A percentile compares a stretch with the other conserved stretches of the same genome.
Conservation (phyloP, 768 basidiomycete genomes). For the Cyclocybe aegerita region DNA sequence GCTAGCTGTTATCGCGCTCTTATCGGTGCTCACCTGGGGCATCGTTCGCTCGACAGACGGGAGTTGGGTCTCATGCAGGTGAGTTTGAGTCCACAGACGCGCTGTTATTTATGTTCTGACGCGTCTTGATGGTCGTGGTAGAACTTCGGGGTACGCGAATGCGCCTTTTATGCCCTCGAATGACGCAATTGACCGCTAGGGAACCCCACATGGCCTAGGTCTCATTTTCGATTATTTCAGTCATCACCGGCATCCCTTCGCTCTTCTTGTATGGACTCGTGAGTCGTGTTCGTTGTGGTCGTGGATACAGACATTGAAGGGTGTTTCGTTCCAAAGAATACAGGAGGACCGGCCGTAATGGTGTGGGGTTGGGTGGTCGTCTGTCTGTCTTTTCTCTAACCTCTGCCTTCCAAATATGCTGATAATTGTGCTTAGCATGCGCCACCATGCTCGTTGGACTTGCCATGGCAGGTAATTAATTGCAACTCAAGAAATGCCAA, state of each 20-base stretch:
- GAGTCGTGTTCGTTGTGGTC: constrained; percentile 19
- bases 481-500: neutral
- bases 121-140: constrained; percentile 22
- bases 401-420: too few species aligned
- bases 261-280: constrained; percentile 71
- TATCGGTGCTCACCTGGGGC: neutral
- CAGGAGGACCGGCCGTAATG: constrained; percentile 77
- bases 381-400: constrained; percentile 34
- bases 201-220: constrained; percentile 29
- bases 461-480: constrained; percentile 62
- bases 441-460: constrained; percentile 74
- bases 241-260: constrained; percentile 71
- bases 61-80: constrained; percentile 65
- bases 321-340: constrained; percentile 41
- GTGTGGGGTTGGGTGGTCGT: constrained; percentile 74
- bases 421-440: constrained; percentile 36
- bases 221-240: constrained; percentile 75
- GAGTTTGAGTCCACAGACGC: constrained; percentile 15
- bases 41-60: constrained; percentile 37
- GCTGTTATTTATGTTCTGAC: constrained; percentile 4
- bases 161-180: constrained; percentile 3
- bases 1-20: too few species aligned
- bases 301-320: neutral
- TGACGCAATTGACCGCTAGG: constrained; percentile 2
- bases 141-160: constrained; percentile 60